Base-by-base conservation (phyloP, 2,329 filamentous ascomycete species). In the Diplodia sapinea region DNA sequence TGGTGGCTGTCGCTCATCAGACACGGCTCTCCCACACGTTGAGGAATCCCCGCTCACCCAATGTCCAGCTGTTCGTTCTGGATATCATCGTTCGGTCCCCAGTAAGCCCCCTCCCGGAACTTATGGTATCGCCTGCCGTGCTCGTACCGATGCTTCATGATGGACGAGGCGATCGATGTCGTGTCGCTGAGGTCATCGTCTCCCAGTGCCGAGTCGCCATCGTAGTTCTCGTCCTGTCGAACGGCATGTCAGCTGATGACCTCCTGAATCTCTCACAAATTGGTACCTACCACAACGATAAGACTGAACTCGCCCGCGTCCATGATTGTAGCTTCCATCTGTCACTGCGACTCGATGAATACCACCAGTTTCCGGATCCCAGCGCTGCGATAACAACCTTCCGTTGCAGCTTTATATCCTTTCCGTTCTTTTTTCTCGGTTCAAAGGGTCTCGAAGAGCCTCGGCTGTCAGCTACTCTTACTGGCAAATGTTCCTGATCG, bases 41-140 rank as follows among this genome's bases (percentile, higher is more conserved):
- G 26, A 29, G 15, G 3, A 5, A 5, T 4, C 51, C 8, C 12
- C 26, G 7, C 51, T 31, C 23, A 54, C 13, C 80, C 80, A 61
- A 84, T 78, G 70, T 83, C 81, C 65, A 81, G 76, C 26, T 79
- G 75, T 70, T 83, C 77, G 65, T 80, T 78, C 43, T 79, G 78
- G 13, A 72, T 70, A 67, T 82, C 79, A 66, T 82, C 80, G 68
- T 82, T 82, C 4, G 80, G 80, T 5, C 79, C 79, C 74, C 47
- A 52, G 49, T 72, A 56, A n/a, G 57, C 43, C 15, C 57, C 50
- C 23, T 62, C 65, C 20, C 40, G 23, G 64, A 47, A 66, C 6
- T 43, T 52, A 23, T 57, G 38, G 17, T 59, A 69, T 71, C 51
- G 31, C 7, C 67, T 64, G 15, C 67, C 67, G 29, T 68, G 15